These are phyloP conservation scores for Hyaloperonospora brassicae DNA, from an alignment of 352 stramenopile species.

Conservation along the genomic window DNA sequence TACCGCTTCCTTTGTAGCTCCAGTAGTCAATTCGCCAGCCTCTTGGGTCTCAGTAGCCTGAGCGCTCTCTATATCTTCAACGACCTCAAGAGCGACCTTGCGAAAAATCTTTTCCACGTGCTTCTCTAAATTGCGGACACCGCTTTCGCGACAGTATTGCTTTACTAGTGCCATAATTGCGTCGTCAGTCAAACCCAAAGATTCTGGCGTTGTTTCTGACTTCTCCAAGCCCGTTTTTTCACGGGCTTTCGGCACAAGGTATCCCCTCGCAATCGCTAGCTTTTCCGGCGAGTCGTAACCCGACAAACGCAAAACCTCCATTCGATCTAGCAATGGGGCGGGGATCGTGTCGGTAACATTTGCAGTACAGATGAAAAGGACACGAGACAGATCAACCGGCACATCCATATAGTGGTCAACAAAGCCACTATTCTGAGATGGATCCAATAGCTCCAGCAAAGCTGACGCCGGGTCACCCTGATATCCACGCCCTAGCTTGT, in stretches of 20 bases:
- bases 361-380: too few relatives aligned
- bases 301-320: slow-evolving; percentile 97
- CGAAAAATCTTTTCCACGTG: slow-evolving; percentile 98
- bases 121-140: slow-evolving; percentile 96
- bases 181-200: slow-evolving; percentile 88
- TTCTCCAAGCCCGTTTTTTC: slow-evolving; percentile 85
- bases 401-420: too few relatives aligned
- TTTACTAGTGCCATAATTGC: slow-evolving; percentile 86
- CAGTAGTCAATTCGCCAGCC: slow-evolving; percentile 30
- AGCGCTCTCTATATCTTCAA: slow-evolving; percentile 74
- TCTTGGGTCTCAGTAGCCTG: slow-evolving; percentile 27
- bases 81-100: slow-evolving; percentile 95
- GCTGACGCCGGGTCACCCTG: too few relatives aligned
- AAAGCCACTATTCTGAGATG: too few relatives aligned
- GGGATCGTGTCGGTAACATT: slow-evolving; percentile 97
- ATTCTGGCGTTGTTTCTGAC: slow-evolving; percentile 59
- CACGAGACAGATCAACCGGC: too few relatives aligned
- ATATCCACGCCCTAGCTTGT: too few relatives aligned
- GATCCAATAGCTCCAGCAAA: too few relatives aligned
- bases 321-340: slow-evolving; percentile 95
- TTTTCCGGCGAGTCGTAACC: slow-evolving; percentile 96
- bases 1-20: slow-evolving; percentile 8
- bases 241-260: slow-evolving; percentile 95
- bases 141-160: slow-evolving; percentile 95
- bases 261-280: slow-evolving; percentile 95